Base-by-base conservation (phyloP, 2,329 filamentous ascomycete genomes). In the Cordyceps cateniannulata region DNA sequence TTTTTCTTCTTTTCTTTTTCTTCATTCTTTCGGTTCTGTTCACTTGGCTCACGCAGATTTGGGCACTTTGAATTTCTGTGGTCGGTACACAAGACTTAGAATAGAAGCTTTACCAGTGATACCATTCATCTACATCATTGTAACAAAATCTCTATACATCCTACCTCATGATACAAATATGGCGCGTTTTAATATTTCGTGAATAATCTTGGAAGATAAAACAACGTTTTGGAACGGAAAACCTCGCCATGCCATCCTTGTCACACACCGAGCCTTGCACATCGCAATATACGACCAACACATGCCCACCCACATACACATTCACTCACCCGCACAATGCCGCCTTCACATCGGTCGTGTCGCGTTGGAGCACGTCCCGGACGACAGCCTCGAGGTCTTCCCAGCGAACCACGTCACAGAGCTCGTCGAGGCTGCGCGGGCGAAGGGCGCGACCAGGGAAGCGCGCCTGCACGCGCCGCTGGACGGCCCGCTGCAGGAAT, bases 361-460 rank as follows among this genome's bases (percentile, higher is more conserved):
- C 66, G 20, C 50, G 63, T 12, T 75, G 65, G 44, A 76, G 60
- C 18, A 70, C 64, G 18, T 70, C 63, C 38, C 72, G 67, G 8
- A 72, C 70, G 54, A 67, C 69, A 24, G 69, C 67, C 45, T 69
- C 70, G n/a, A 76, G 69, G 58, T 74, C 71, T 20, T 63, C 61
- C 74, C 74, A 76, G 14, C 51, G 61, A 9, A 72, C 63, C n/a
- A 66, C 56, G 58, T 63, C 59, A 62, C 72, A 74, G 59, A 74
- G 68, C 25, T 75, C 73, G 25, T 70, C 69, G 7, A 76, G 66
- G 44, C 55, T 72, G 48, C 61, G 62, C 3, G 69, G 69, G 5
- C 63, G 63, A 3, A n/a, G 54, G 29, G 12, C 47, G 44, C 14
- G 56, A 45, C 3, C 60, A 29, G 1, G 60, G 60, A 5, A 52